Evolutionary conservation across 83 land plant genomes (phyloP).

Genomic region (Larix sibirica): DNA sequence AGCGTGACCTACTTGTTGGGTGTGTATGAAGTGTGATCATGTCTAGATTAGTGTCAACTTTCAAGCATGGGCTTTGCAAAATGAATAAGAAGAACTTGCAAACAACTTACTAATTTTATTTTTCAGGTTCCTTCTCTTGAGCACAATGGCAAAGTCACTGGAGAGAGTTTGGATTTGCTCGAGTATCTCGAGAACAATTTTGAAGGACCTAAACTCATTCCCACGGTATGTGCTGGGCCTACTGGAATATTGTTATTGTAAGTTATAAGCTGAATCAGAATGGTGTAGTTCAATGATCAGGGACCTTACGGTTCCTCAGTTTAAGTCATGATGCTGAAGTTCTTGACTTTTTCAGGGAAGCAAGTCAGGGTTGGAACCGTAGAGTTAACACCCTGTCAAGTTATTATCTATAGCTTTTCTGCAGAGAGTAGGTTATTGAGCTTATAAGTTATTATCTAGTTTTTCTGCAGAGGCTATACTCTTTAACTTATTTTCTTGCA

Average conservation of each 20-base stretch:
- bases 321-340: background rate
- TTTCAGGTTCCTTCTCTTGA: slow-evolving; percentile 61
- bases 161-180: slow-evolving; percentile 60
- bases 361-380: background rate
- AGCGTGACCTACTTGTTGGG: too few relatives aligned
- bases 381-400: background rate
- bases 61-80: too few relatives aligned
- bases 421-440: background rate
- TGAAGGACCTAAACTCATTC: slow-evolving; percentile 41
- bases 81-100: too few relatives aligned
- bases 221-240: slow-evolving; percentile 16
- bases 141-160: slow-evolving; percentile 53
- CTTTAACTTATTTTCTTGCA: background rate
- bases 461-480: background rate
- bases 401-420: background rate
- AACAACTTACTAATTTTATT: too few relatives aligned
- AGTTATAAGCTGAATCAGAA: background rate
- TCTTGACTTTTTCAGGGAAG: background rate
- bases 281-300: background rate
- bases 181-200: slow-evolving; percentile 53
- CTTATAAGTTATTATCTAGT: background rate
- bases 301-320: background rate
- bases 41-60: too few relatives aligned
- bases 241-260: background rate
- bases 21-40: too few relatives aligned